Conservation (phyloP, 2,329 filamentous ascomycete species). For the Epichloe sp. region DNA sequence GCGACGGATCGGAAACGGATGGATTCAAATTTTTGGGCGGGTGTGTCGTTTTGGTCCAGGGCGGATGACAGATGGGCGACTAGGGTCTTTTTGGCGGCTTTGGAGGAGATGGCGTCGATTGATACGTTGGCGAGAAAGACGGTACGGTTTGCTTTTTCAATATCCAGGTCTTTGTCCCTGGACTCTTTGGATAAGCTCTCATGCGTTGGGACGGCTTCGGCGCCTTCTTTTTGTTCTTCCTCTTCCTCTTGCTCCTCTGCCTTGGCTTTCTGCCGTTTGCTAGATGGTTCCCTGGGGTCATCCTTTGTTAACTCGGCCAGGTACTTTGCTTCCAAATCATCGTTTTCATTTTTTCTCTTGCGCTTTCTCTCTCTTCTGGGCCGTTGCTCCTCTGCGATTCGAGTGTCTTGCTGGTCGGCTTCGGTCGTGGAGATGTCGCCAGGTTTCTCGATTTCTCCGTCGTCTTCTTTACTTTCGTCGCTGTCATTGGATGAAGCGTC, state of each 20-base stretch:
- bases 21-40: slow-evolving; percentile 67
- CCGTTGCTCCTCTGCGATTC: slow-evolving; percentile 24
- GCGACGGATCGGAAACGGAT: slow-evolving; percentile 90
- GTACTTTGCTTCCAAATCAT: slow-evolving; percentile 59
- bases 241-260: slow-evolving; percentile 13
- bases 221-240: slow-evolving; percentile 24
- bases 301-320: slow-evolving; percentile 50
- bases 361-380: slow-evolving; percentile 42
- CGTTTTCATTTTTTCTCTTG: slow-evolving; percentile 54
- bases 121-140: slow-evolving; percentile 91
- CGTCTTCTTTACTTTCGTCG: slow-evolving; percentile 12
- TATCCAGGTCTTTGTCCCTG: slow-evolving; percentile 54
- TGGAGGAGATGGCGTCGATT: slow-evolving; percentile 67
- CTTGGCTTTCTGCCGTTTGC: slow-evolving; percentile 39
- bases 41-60: slow-evolving; percentile 38
- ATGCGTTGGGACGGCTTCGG: slow-evolving; percentile 36
- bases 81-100: slow-evolving; percentile 65
- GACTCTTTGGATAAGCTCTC: slow-evolving; percentile 41
- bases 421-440: background rate
- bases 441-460: slow-evolving; percentile 6
- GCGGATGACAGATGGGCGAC: slow-evolving; percentile 68
- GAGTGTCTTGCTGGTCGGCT: slow-evolving; percentile 11
- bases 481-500: slow-evolving; percentile 10
- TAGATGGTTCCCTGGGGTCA: slow-evolving; percentile 41
- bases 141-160: slow-evolving; percentile 74